Conservation (phyloP, 208 protist species). For the Perkinsela sp. region DNA sequence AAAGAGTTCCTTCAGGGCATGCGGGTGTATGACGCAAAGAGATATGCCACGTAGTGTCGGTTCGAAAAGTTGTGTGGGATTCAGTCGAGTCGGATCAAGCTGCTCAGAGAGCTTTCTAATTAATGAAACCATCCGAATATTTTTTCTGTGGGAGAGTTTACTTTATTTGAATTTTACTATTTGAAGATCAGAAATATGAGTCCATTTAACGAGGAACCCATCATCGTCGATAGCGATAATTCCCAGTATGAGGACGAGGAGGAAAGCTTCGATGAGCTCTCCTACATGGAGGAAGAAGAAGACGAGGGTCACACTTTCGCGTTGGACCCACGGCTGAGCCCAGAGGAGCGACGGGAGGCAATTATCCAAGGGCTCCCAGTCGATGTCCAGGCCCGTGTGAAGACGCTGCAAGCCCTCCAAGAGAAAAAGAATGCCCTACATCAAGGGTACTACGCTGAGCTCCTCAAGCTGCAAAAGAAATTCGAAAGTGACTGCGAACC, state of each 20-base stretch:
- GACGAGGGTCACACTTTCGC: slow-evolving; percentile 17
- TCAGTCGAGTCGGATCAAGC: no score
- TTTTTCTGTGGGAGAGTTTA: no score
- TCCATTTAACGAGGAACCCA: not conserved
- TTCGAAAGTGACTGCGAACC: slow-evolving; percentile 9
- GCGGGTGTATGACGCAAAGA: not conserved
- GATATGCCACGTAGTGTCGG: not conserved
- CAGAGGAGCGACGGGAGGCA: not conserved
- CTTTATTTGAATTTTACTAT: not conserved
- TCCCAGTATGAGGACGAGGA: slow-evolving; percentile 5
- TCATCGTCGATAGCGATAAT: slow-evolving; percentile 1
- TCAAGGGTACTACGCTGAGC: slow-evolving; percentile 5
- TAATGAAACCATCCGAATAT: no score
- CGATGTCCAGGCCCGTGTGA: slow-evolving; percentile 5
- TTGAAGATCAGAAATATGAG: not conserved
- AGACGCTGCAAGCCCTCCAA: slow-evolving; percentile 5
- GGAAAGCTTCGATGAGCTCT: slow-evolving; percentile 12
- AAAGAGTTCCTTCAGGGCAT: not conserved
- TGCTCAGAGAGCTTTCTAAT: no score
- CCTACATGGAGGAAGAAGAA: slow-evolving; percentile 16
- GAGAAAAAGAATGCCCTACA: slow-evolving; percentile 6
- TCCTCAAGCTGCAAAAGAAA: slow-evolving; percentile 6
- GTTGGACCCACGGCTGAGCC: not conserved
- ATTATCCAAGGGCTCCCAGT: not conserved
- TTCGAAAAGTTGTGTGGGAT: no score